Base-by-base conservation (phyloP, 208 protist species). In the Leishmania braziliensis region DNA sequence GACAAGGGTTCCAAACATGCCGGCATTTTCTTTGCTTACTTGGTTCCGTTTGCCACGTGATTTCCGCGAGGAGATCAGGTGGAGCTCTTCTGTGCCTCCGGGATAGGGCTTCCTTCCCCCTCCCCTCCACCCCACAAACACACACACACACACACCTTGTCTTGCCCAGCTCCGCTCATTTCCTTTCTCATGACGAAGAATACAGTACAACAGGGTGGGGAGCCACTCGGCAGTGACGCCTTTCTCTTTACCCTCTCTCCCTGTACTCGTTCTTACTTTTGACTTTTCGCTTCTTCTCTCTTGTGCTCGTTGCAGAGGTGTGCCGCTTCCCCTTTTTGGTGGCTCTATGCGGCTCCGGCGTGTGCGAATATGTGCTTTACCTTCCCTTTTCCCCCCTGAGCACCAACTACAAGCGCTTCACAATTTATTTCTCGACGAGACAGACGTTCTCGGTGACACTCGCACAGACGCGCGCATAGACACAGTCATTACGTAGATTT, bases 251-350 rank as follows among this genome's bases (percentile, higher is more conserved):
- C 71, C 33, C 29, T 66, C 46, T 72, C 68, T 77, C 78, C 29
- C 39, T 68, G 26, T 6, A 39, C 29, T 29, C 62, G 43, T 46
- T 46, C 43, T 46, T 46, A 46, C 43, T 4, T 46, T 46, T 46
- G 43, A 46, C 43, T 82, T 73, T 78, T 78, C 60, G 60, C 16
- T 83, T 68, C 20, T 68, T 36, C 63, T 68, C 63, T 68, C 46
- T 62, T 62, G 56, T 6, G 20, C 20, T 26, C 56, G 14, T 26
- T 26, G 20, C 23, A 68, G 29, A 18, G 12, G 3, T 68, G 3
- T 18, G 29, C 62, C 0, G 43, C 39, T 72, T 72, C 66, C 46
- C 66, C 20, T 50, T 46, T 50, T 39, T 72, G 33, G 12, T 46
- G 66, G 14, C 43, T 3, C 39, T 20, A 20, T 39, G 23, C 33